Evolutionary conservation across 768 basidiomycete species (phyloP), one percentile per base, ranked within the genome.

Genomic region (Boletus rubescentipes): DNA sequence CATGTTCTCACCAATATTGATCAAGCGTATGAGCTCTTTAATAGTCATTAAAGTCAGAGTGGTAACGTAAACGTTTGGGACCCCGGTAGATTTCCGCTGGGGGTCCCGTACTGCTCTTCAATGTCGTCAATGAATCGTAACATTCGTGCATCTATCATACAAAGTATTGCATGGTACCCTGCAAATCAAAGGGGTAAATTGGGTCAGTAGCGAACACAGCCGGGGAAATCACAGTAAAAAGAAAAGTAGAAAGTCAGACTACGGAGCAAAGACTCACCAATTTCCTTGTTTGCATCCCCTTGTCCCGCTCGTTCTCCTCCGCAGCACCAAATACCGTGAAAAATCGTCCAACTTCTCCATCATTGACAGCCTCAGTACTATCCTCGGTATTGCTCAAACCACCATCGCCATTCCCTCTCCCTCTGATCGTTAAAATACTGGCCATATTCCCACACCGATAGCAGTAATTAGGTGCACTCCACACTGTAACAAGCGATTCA

Each of bases 391-490:
- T 51, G 18, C 54, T 46, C 31, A 66, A 21, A 18, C 54, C 56
- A 18, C 63, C 56, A 29, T 57, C 55, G 12, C 48, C 5, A 9
- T 74, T 21, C 81, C 88, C 60, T 78, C 79, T 46, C 87, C 90
- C 49, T 36, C 81, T 78, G 14, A 97, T 81, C 2, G 89, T 93
- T 76, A 98, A 80, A 60, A 98, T 92, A 31, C 87, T 87, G 0
- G 95, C 95, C 73, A 91, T 78, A 60, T 98, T 98, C 15, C 95
- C 93, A 65, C 92, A 92, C 30, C 86, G 73, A 59, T 85, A 86
- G 67, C 86, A 94, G 67, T 93, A 93, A 65, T 93, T 95, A 30
- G 91, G 91, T 46, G 93, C 93, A 6, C 85, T 87, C 93, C 93
- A 96, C 10, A 96, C 93, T 0, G 93, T 96, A 12, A 94, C 93